Base-by-base conservation (phyloP, 2,329 filamentous ascomycete species). In the Cryphonectria parasitica region DNA sequence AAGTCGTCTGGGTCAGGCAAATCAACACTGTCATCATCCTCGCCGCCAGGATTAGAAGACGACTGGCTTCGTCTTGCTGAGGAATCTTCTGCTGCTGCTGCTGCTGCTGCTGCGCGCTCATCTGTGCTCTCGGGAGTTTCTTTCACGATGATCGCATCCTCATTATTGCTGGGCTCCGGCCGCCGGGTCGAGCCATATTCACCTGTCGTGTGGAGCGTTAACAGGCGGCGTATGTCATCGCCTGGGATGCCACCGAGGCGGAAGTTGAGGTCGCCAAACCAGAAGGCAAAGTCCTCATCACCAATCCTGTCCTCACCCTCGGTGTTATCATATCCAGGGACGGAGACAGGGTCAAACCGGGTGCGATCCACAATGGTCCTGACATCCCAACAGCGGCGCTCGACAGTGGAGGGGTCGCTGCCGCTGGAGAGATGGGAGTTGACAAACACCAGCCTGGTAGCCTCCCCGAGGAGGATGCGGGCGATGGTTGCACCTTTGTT, bases 231-330 rank as follows among this genome's bases (percentile, higher is more conserved):
- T 63, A 99, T 96, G 78, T 99, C 96, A 52, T 96, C 92, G 0
- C 94, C 95, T 0, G 95, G 93, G 64, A 98, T 88, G 61, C 91
- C 93, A 66, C 97, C 93, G 0, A 99, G 86, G 43, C 96, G 89
- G 78, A 98, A 99, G 79, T 99, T 99, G 58, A 99, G 85, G 79
- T 99, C 96, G 8, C 96, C 96, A 77, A 97, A 93, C 94, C 95
- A 98, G 77, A 99, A 98, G 0, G 91, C 90, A 81, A 98, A 94
- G 77, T 99, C 96, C 74, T 97, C 95, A 54, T 97, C 92, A 0
- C 93, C 95, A 74, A 99, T 91, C 49, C 84, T 88, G 66, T 92
- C 89, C 0, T 86, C 83, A 31, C 91, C 88, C n/a, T 90, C 89
- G 52, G 90, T 85, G 1, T 88, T 82, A 34, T 68, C 71, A 7